phyloP scores from a whole-genome alignment of 2,329 filamentous ascomycete genomes.

The Fusarium tupiense region DNA sequence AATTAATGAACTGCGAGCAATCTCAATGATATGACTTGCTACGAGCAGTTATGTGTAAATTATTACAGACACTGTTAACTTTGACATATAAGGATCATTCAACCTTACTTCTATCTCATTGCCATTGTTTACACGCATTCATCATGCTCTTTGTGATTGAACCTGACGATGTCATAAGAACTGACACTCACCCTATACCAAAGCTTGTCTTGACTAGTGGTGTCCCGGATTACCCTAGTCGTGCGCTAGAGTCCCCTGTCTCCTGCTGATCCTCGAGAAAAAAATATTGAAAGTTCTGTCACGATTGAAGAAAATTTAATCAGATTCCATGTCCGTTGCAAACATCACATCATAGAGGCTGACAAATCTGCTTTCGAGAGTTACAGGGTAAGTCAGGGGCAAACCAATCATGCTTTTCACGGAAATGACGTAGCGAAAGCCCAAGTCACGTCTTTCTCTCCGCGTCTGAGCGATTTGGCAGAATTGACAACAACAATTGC shows the following conservation, averaged over 20 bases:
- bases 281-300: background rate
- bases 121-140: too few species aligned
- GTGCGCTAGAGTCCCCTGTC: background rate
- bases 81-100: too few species aligned
- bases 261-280: background rate
- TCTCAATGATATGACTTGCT: fast-evolving
- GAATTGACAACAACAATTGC: conserved; percentile 3
- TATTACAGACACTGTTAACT: too few species aligned
- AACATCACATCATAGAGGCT: background rate
- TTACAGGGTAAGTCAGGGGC: conserved; percentile 2
- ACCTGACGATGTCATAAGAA: background rate
- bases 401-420: background rate
- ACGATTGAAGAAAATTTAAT: background rate
- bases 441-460: background rate
- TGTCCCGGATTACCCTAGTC: background rate
- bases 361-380: background rate
- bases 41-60: too few species aligned
- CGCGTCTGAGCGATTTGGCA: conserved; percentile 18
- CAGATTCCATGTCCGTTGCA: fast-evolving
- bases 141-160: too few species aligned
- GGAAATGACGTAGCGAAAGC: conserved; percentile 8
- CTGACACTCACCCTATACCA: background rate
- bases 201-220: background rate
- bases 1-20: fast-evolving
- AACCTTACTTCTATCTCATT: too few species aligned